These are phyloP conservation scores for Pleurotus tuoliensis DNA, from an alignment of 768 basidiomycete species.

Conservation along the genomic window DNA sequence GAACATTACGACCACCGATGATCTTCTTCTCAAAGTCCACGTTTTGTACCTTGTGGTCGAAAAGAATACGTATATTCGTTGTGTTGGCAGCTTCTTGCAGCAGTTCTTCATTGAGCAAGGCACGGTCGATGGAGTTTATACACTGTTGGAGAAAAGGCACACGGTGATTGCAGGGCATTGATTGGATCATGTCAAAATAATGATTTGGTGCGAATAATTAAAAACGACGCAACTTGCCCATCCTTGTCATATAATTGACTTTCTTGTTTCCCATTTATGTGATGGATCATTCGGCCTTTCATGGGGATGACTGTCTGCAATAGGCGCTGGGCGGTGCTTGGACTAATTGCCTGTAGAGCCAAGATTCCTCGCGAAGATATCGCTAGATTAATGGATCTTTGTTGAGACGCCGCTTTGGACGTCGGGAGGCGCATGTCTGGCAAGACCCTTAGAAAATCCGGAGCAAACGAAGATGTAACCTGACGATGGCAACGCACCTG, in stretches of 20 bases:
- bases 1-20: constrained; percentile 47
- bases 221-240: constrained; percentile 63
- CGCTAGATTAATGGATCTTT: constrained; percentile 94
- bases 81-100: constrained; percentile 67
- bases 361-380: constrained; percentile 92
- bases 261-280: constrained; percentile 61
- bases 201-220: not conserved
- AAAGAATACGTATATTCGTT: constrained; percentile 64
- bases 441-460: constrained; percentile 11
- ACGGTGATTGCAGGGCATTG: constrained; percentile 13
- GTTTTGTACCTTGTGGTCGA: constrained; percentile 75
- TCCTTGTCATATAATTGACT: constrained; percentile 87
- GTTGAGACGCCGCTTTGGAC: constrained; percentile 59
- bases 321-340: constrained; percentile 63
- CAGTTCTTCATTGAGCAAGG: constrained; percentile 82
- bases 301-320: constrained; percentile 85
- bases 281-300: constrained; percentile 95
- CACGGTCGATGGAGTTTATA: constrained; percentile 92
- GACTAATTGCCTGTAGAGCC: constrained; percentile 80
- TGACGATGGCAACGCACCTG: constrained; percentile 44
- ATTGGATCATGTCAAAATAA: constrained; percentile 8
- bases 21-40: constrained; percentile 70
- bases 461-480: constrained; percentile 9
- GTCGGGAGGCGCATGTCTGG: constrained; percentile 73
- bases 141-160: constrained; percentile 48